Percentiles rank a stretch among this genome's conserved stretches.
Conservation (phyloP, 2,329 filamentous ascomycete genomes). For the Aspergillus caelatus region DNA sequence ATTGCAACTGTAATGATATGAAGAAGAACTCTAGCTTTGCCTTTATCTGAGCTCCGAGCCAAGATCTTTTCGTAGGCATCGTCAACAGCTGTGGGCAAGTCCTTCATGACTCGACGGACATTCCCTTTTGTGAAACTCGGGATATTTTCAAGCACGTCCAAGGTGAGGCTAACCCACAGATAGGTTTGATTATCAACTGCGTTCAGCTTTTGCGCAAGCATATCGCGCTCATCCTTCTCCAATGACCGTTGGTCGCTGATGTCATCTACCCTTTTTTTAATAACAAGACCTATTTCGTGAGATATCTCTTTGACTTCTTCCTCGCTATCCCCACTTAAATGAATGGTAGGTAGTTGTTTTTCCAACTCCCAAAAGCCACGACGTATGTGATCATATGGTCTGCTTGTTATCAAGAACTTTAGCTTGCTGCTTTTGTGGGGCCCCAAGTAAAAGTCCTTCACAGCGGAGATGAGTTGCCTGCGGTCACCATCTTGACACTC, state of each 20-base stretch:
- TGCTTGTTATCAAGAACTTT: conserved; percentile 41
- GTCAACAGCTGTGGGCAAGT: conserved; percentile 8
- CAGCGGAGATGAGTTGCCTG: conserved; percentile 22
- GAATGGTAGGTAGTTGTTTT: conserved; percentile 17
- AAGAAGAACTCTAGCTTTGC: conserved; percentile 6
- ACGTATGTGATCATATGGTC: conserved; percentile 25
- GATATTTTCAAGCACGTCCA: conserved; percentile 33
- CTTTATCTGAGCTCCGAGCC: background rate
- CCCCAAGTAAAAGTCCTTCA: conserved; percentile 18
- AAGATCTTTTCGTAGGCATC: conserved; percentile 12
- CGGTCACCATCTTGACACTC: conserved; percentile 36
- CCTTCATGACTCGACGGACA: background rate
- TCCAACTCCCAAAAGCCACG: conserved; percentile 15
- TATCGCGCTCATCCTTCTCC: conserved; percentile 7
- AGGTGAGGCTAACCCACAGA: conserved; percentile 42
- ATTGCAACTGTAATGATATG: conserved; percentile 10
- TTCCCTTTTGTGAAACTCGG: background rate
- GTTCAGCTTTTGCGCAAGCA: conserved; percentile 32
- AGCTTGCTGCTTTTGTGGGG: conserved; percentile 30
- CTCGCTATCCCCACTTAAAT: conserved; percentile 24
- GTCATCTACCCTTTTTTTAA: conserved; percentile 18
- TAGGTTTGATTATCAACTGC: conserved; percentile 40
- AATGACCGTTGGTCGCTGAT: conserved; percentile 11
- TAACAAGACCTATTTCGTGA: conserved; percentile 30
- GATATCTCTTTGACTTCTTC: conserved; percentile 18